Base-by-base conservation (phyloP, 768 basidiomycete species). In the Trametes maxima region DNA sequence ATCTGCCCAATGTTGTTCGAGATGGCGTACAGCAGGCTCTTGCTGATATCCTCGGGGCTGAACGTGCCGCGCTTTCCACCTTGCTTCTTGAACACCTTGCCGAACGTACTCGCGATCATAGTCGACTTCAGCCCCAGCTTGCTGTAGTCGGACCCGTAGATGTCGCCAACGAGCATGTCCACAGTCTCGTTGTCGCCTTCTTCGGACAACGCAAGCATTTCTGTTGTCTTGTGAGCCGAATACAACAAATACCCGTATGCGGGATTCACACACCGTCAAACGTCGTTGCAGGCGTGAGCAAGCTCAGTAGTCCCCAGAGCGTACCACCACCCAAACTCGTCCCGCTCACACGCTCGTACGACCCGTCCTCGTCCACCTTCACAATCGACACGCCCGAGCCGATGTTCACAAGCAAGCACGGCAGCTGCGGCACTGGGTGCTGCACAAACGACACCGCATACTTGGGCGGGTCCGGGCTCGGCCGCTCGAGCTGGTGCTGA, bases 1-100 rank as follows among this genome's bases (percentile, higher is more conserved):
- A 99, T 98, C 76, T 99, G 97, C 16, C 97, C 97, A 67, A 99
- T 99, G 75, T 99, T 99, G 77, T 99, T 99, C 68, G 93, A 95
- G 63, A 99, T 85, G 16, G 95, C 96, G 73, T 98, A 98, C 35
- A 99, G 80, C 73, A 99, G 77, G 75, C 93, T 95, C 73, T 88
- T 87, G 74, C 92, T 93, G 71, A 99, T 95, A 70, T 99, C 97
- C 76, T 98, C 94, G 3, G 94, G 84, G 21, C 82, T 86, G 75
- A 96, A 97, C 50, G 78, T 84, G 67, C 81, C 81, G 76, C 90
- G 94, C 75, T 86, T 81, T 52, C 86, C 85, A 13, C 87, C 85
- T 76, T 95, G 93, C 74, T 90, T 90, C 74, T 90, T 90, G 79
- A 99, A 98, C 40, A 99, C 97, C 71, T 98, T 99, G 14, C 97